These are phyloP conservation scores for Patellifolia procumbens DNA, from an alignment of 179 eudicot genomes.

Conservation along the genomic window DNA sequence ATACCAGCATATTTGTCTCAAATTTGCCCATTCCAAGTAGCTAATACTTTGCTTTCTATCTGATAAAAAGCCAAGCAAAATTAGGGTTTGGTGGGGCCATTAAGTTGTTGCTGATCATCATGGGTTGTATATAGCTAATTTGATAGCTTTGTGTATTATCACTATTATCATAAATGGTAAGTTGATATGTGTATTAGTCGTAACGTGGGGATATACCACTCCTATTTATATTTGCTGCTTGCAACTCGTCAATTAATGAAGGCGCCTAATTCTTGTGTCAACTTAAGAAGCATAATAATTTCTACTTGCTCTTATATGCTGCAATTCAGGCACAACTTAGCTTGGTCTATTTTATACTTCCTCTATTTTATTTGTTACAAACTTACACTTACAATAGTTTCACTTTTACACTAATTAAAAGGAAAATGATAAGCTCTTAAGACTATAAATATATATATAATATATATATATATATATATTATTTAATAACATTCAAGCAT, in stretches of 20 bases:
- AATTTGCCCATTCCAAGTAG: background rate
- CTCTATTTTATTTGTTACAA: too few species aligned
- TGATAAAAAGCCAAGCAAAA: background rate
- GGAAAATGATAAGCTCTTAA: too few species aligned
- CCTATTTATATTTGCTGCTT: background rate
- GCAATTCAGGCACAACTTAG: background rate
- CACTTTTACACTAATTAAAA: too few species aligned
- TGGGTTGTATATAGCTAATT: constrained; percentile 13
- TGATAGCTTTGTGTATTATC: constrained; percentile 16
- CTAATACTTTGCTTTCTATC: constrained; percentile 7
- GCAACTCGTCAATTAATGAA: background rate
- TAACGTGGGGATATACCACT: background rate
- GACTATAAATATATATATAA: too few species aligned
- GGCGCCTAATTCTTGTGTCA: constrained; percentile 7
- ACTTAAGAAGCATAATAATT: constrained; percentile 11
- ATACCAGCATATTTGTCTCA: background rate
- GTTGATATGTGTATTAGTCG: background rate
- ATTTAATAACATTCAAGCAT: too few species aligned
- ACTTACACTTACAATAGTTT: too few species aligned
- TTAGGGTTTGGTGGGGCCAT: constrained; percentile 13
- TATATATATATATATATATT: too few species aligned
- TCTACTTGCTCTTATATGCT: constrained; percentile 6
- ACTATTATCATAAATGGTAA: background rate
- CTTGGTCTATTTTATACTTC: background rate
- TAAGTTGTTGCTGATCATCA: background rate